Base-by-base conservation (phyloP, 78 protist genomes). In the Dictyostelium brefeldianum region DNA sequence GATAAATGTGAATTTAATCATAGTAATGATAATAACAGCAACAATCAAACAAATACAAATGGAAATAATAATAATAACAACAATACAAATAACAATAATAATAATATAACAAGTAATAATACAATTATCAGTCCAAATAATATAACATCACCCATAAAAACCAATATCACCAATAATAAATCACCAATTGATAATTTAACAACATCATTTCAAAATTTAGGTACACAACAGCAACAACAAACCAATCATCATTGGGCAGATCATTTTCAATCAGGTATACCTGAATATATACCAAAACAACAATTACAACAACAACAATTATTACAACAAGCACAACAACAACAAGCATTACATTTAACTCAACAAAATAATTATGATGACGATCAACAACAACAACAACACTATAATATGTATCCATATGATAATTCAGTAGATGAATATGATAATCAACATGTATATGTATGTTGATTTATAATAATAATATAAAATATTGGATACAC, bases 181-280 rank as follows among this genome's bases (percentile, higher is more conserved):
- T 22, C 78, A 70, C 7, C 25, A 51, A 36, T 36, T 17, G 54
- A 71, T 71, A 71, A 71, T n/a, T 43, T 43, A 20, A 71, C 79
- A 41, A 43, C 48, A 17, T n/a, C 59, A 46, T 48, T 27, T 48
- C 57, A 46, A 27, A 48, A 31, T n/a, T 48, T 25, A 75, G 25
- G 57, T n/a, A 75, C 81, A 75, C 41, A 71, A 36, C 43, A 36
- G 43, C 43, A 36, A 36, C 43, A 36, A 36, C 54, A 71, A 75
- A 18, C 81, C 9, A 22, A 31, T n/a, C 81, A 75, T 75, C 81
- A 75, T 75, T 75, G 81, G 81, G 54, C 81, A 4, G 81, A 75
- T 75, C 48, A 75, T 50, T 41, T 75, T 31, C 75, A 67, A n/a
- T 41, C 48, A 10, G 81, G 81, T 12, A 75, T 75, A 20, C 48